Conservation (phyloP, 2,329 filamentous ascomycete genomes). For the Arthrobotrys sphaeroides region DNA sequence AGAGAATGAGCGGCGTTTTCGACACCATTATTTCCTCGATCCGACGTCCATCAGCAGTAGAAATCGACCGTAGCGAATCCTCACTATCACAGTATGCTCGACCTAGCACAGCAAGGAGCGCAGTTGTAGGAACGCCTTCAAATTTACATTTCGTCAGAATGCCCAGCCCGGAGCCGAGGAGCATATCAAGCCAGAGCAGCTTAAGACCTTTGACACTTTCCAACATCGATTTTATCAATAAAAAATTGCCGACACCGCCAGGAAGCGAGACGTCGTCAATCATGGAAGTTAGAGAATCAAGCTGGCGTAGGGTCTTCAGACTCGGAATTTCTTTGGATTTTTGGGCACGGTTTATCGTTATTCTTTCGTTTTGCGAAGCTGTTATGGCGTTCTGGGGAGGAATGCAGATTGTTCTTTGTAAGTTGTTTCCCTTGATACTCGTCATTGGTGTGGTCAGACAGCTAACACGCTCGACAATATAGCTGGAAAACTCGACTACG, state of each 20-base stretch:
- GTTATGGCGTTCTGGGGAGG: constrained; percentile 51
- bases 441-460: no score
- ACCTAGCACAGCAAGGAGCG: constrained; percentile 5
- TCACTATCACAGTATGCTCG: constrained; percentile 27
- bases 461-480: background rate
- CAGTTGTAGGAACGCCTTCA: constrained; percentile 23
- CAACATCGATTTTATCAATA: constrained; percentile 37
- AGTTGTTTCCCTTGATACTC: background rate
- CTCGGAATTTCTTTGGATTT: constrained; percentile 34
- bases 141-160: constrained; percentile 25
- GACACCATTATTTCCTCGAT: constrained; percentile 36
- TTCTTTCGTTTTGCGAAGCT: constrained; percentile 48
- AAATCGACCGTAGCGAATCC: constrained; percentile 40
- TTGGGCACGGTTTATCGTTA: constrained; percentile 44
- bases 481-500: constrained; percentile 46
- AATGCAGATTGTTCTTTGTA: constrained; percentile 49
- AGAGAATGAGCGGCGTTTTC: constrained; percentile 39
- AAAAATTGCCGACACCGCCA: constrained; percentile 39
- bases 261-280: constrained; percentile 28
- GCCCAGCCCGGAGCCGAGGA: constrained; percentile 9
- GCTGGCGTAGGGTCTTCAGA: constrained; percentile 34
- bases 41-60: constrained; percentile 33
- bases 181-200: constrained; percentile 3
- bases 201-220: constrained; percentile 37
- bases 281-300: constrained; percentile 17